These are phyloP conservation scores for Ceratocystis alfenasii DNA, from an alignment of 2,329 filamentous ascomycete genomes.

Conservation along the genomic window DNA sequence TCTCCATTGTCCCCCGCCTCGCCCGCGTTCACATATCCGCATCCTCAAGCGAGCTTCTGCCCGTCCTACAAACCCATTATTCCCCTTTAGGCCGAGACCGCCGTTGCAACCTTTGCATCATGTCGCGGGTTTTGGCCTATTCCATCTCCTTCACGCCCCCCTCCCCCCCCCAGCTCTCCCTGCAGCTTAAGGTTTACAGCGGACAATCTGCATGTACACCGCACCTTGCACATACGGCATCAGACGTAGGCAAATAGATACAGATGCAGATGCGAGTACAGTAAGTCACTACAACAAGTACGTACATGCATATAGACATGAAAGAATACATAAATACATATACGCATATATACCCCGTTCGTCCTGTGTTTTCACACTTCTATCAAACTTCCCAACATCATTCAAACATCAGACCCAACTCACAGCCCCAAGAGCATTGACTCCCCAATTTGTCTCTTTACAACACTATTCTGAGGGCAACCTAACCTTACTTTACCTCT, in stretches of 20 bases:
- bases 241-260: neutral
- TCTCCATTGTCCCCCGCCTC: neutral
- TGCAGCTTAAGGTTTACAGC: neutral
- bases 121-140: neutral
- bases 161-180: neutral
- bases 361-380: conserved; percentile 23
- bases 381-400: conserved; percentile 38
- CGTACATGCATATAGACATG: neutral
- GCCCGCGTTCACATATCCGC: neutral
- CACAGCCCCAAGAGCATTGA: conserved; percentile 55
- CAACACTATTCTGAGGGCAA: too few relatives aligned
- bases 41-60: neutral
- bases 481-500: too few relatives aligned
- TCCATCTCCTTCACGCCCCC: too few relatives aligned
- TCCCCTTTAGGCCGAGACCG: neutral
- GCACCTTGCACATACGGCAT: conserved; percentile 11
- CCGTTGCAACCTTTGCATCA: neutral
- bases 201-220: conserved; percentile 16
- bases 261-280: neutral
- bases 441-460: conserved; percentile 15
- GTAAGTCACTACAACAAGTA: neutral
- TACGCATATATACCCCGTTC: conserved; percentile 12
- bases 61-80: neutral
- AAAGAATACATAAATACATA: neutral
- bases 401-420: conserved; percentile 64